Evolutionary conservation across 2,329 filamentous ascomycete species (phyloP).

Genomic region (Claviceps lovelessii): DNA sequence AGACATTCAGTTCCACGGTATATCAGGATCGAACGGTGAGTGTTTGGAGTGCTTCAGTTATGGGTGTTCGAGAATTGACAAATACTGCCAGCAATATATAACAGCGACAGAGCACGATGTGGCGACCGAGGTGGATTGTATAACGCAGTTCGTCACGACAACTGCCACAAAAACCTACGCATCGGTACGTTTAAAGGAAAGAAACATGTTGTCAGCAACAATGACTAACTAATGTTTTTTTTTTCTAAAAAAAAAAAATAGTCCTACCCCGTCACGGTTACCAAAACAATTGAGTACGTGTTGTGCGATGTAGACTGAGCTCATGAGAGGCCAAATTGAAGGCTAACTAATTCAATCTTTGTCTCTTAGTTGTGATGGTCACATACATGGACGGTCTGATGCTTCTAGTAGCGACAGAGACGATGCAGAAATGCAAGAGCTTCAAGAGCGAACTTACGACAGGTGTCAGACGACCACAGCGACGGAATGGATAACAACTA

Average conservation of each 20-base stretch:
- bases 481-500: conserved; percentile 11
- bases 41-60: neutral
- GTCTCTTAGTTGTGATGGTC: conserved; percentile 1
- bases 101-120: conserved; percentile 8
- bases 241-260: neutral
- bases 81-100: conserved; percentile 4
- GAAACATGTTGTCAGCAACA: neutral
- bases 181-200: conserved; percentile 4
- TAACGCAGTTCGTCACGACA: conserved; percentile 9
- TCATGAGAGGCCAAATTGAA: neutral
- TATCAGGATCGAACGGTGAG: conserved; percentile 4
- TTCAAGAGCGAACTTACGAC: neutral
- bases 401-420: neutral
- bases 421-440: neutral
- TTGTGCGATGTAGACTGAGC: neutral
- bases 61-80: neutral
- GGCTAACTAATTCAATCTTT: neutral
- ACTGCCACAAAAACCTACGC: conserved; percentile 7
- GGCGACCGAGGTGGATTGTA: conserved; percentile 9
- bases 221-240: neutral
- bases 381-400: neutral
- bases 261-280: conserved; percentile 13
- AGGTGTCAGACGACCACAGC: conserved; percentile 9
- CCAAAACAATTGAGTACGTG: conserved; percentile 7
- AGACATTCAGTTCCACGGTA: conserved; percentile 3